Base-by-base conservation (phyloP, 1,139 yeast species). In the Debaryomyces sp. region DNA sequence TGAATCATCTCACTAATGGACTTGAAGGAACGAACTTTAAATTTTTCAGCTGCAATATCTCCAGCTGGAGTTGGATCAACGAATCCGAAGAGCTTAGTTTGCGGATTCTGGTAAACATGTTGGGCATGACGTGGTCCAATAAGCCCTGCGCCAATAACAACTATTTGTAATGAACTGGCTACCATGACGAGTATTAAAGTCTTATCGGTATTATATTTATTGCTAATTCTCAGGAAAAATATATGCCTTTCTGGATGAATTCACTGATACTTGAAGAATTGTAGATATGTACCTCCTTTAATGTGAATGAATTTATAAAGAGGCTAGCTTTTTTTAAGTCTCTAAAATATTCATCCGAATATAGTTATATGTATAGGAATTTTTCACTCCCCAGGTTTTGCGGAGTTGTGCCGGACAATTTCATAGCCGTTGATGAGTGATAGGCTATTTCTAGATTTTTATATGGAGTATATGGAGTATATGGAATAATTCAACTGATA, bases 51-150 rank as follows among this genome's bases (percentile, higher is more conserved):
- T 3, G 70, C 61, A 1, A 44, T 41, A 42, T 51, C 48, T 4
- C 65, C 59, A 27, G 54, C 54, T 1, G 68, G 64, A 22, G 64
- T 60, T 5, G 74, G 73, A 49, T 73, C 78, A 8, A 73, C 59
- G 1, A 73, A 63, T 10, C 65, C 78, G 53, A 71, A 67, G 9
- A 73, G 57, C 17, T 60, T 60, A 12, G 75, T 63, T 6, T 55
- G 61, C 39, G 58, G 62, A 56, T 50, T 64, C 57, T 23, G 57
- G 8, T 49, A 44, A 21, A 73, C 64, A 51, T 73, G 77, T 37
- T 57, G 52, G 10, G 76, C 76, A 54, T 73, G 78, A 41, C 78
- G 63, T 5, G 78, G 78, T 0, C 78, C 78, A 26, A 73, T 72
- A 15, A 73, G 59, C 0, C 78, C 78, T 4, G 75, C 76, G 4